phyloP scores from a whole-genome alignment of 495 filamentous ascomycete genomes.

The Oidiodendron maius region DNA sequence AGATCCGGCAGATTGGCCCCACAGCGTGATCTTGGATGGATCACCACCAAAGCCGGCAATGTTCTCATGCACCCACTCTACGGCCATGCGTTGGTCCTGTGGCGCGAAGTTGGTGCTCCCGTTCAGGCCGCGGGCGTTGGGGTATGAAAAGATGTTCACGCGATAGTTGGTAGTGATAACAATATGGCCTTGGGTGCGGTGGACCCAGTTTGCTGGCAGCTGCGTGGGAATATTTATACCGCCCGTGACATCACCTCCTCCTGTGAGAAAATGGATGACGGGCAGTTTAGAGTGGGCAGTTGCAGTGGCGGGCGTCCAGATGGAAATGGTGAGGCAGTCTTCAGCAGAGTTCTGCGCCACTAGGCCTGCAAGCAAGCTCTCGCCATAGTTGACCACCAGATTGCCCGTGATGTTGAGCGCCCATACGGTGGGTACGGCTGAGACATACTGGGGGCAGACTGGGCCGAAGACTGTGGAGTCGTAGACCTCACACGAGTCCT shows the following conservation, averaged over 20 bases:
- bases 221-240: conserved; percentile 44
- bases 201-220: conserved; percentile 46
- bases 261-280: not conserved
- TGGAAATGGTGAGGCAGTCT: conserved; percentile 45
- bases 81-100: conserved; percentile 34
- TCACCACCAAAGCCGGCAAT: conserved; percentile 36
- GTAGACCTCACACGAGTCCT: not conserved
- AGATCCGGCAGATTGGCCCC: conserved; percentile 44
- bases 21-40: conserved; percentile 36
- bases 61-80: conserved; percentile 45
- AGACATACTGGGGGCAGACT: not conserved
- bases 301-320: conserved; percentile 29
- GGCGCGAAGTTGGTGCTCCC: conserved; percentile 46
- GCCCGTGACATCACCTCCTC: not conserved
- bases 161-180: conserved; percentile 62
- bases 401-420: not conserved
- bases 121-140: conserved; percentile 58
- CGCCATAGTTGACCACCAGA: not conserved
- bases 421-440: not conserved
- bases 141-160: conserved; percentile 53
- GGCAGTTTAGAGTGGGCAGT: not conserved
- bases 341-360: conserved; percentile 25
- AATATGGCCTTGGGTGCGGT: conserved; percentile 52
- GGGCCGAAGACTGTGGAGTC: not conserved
- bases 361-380: not conserved